Percentiles rank a stretch among this genome's conserved stretches.
Evolutionary conservation across 177 flowering plant genomes (phyloP).

Genomic region (Vitis hybrid): DNA sequence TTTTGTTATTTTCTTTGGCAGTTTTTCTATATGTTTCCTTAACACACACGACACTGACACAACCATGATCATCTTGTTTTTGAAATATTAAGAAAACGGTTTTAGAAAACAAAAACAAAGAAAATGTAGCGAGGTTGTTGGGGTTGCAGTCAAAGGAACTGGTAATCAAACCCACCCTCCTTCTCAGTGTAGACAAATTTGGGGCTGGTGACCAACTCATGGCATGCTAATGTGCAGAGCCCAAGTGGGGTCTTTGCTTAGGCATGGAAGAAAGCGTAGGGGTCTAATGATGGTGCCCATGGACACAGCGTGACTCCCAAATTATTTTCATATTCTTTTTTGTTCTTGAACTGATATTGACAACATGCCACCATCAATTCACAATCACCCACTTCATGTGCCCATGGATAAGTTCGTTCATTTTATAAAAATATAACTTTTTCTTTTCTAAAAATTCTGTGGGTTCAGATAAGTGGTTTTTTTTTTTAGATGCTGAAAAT

Average conservation of each 20-base stretch:
- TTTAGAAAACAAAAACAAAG: neutral
- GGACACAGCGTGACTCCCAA: neutral
- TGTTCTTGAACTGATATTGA: no score
- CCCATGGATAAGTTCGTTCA: no score
- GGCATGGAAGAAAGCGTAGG: conserved; percentile 9
- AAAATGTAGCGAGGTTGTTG: conserved; percentile 11
- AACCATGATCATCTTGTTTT: neutral
- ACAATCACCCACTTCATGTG: neutral
- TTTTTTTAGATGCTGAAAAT: no score
- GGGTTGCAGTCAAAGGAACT: conserved; percentile 15
- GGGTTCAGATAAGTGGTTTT: no score
- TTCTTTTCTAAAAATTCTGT: no score
- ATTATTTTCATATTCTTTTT: no score
- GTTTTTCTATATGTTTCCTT: no score
- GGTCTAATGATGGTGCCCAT: conserved; percentile 2
- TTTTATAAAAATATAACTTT: no score
- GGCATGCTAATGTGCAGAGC: conserved; percentile 7
- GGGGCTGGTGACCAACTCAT: conserved; percentile 20
- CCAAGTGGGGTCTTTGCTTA: conserved; percentile 10
- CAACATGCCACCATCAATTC: neutral
- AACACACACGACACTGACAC: no score
- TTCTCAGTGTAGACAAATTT: neutral
- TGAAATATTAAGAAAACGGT: conserved; percentile 3
- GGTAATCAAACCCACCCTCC: conserved; percentile 20
- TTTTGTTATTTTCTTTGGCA: no score